Evolutionary conservation across 2,329 filamentous ascomycete species (phyloP), one percentile per base, ranked within the genome.

Genomic region (Fusarium nygamai): DNA sequence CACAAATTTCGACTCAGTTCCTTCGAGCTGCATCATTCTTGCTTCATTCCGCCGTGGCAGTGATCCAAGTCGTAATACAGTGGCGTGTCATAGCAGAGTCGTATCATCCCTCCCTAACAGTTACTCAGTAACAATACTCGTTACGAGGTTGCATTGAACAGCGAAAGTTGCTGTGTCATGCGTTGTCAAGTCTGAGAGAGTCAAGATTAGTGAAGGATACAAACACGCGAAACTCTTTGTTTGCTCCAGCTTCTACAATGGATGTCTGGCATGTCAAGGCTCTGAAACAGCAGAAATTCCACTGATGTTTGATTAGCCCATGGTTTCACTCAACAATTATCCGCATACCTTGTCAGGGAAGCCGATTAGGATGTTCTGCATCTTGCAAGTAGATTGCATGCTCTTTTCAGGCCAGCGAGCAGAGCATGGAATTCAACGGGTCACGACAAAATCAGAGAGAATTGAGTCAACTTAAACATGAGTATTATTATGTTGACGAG

Each of bases 71-170:
- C 61, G 39, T 69, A 50, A 64, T 67, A 58, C 57, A 54, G 70
- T 74, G 67, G 71, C 64, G 72, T 61, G 68, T 72, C 67, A 73
- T 71, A 72, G 66, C 57, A 67, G 53, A 20, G 61, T 54, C 29
- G 39, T 24, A 63, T 24, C 33, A 46, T 51, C 33, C 47, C 53
- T 44, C 31, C 41, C 34, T 47, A 31, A 34, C 19, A 43, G 36
- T n/a, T 43, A 19, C 33, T 53, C n/a, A 44, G 33, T 16, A 39
- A n/a, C 20, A 29, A 41, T 39, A 10, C 39, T 41, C 29, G 27
- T 48, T 50, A 61, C 27, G 41, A n/a, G 50, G 50, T 38, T 53
- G 24, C 29, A 44, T 46, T 34, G 14, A 46, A 44, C 31, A 27
- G 36, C 27, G 22, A 41, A 57, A 33, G 22, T 17, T 17, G 44